A percentile compares a stretch with the other conserved stretches of the same genome.
Conservation (phyloP, 257 asterid species). For the Solanum etuberosum region DNA sequence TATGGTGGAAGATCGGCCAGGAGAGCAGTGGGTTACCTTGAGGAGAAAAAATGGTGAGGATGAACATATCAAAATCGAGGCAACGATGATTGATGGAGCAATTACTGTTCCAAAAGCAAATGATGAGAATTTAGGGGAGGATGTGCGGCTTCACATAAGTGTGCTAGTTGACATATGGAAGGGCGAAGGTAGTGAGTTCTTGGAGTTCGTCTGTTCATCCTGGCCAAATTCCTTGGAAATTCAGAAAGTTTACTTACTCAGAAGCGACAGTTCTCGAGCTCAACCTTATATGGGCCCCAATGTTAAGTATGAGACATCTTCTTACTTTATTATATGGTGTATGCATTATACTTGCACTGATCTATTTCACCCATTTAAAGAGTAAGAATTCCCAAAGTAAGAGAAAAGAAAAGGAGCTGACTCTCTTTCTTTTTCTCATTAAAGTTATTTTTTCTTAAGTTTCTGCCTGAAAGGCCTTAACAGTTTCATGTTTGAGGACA, state of each 20-base stretch:
- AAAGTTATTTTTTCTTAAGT: background rate
- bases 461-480: background rate
- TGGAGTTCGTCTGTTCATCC: slow-evolving; percentile 54
- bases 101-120: slow-evolving; percentile 8
- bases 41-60: slow-evolving; percentile 16
- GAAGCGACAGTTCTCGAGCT: slow-evolving; percentile 12
- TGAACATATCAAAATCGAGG: slow-evolving; percentile 46
- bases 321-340: background rate
- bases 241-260: slow-evolving; percentile 36
- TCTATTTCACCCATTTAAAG: background rate
- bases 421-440: background rate
- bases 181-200: slow-evolving; percentile 19
- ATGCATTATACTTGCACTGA: background rate
- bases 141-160: slow-evolving; percentile 31
- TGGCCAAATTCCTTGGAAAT: slow-evolving; percentile 48
- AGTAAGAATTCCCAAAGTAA: background rate
- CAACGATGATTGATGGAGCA: slow-evolving; percentile 49
- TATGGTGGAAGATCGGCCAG: slow-evolving; percentile 38
- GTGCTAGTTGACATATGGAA: slow-evolving; percentile 47
- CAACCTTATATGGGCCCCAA: slow-evolving; percentile 56
- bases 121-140: slow-evolving; percentile 18
- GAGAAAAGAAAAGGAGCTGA: background rate
- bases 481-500: background rate
- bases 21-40: slow-evolving; percentile 44
- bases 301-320: slow-evolving; percentile 21